Base-by-base conservation (phyloP, 179 eudicot species). In the Patellifolia procumbens region DNA sequence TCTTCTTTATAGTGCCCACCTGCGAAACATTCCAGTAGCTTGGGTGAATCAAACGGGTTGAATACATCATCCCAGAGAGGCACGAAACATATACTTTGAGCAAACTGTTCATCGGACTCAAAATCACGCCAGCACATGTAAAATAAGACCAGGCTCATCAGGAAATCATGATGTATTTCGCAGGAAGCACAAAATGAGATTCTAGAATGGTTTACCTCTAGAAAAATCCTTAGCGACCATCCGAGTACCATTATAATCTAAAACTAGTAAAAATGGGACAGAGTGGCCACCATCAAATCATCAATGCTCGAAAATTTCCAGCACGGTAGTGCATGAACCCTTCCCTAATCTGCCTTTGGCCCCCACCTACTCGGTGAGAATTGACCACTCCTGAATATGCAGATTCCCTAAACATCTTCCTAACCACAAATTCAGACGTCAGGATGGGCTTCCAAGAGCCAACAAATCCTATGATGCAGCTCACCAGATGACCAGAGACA, bases 1-100 rank as follows among this genome's bases (percentile, higher is more conserved):
- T 81, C 84, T 85, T 94, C 91, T 88, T 94, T 60, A 91, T 85
- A 81, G 85, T 85, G 73, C 88, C 83, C 83, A 94, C 92, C 98
- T 94, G 87, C 76, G n/a, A 74, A 81, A 62, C 68, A 66, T 42
- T 59, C 42, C 62, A 77, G n/a, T 20, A 29, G 8, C 81, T 83
- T 77, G 69, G 20, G 37, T 62, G 12, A 65, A 64, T 31, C 74
- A 63, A 62, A 39, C 16, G 35, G 39, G 39, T 65, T 70, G 51
- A 64, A 15, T 51, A 37, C 11, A 64, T 31, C 12, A 55, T n/a
- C n/a, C 61, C 12, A 70, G 15, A 28, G 52, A 31, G 64, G 51
- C 34, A 59, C 16, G 56, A 28, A 29, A 61, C 43, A 74, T 24
- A 60, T 1, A 11, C 2, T 46, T 20, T 62, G 37, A 17, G 48